A percentile compares a stretch with the other conserved stretches of the same genome.
Conservation (phyloP, 139 green algal species). For the Microglena sp. region DNA sequence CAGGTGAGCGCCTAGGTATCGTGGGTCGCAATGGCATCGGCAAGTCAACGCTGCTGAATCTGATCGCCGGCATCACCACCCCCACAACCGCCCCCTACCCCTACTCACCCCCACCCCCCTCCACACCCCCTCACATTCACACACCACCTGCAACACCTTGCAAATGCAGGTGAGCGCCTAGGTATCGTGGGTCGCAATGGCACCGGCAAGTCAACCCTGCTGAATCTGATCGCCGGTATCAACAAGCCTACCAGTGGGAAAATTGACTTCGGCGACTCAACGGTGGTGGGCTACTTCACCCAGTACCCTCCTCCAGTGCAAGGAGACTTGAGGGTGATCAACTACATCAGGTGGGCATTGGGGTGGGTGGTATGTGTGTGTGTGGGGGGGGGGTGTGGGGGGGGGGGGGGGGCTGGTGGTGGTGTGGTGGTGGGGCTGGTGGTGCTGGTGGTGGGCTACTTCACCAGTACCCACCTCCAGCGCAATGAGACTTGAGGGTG, state of each 20-base stretch:
- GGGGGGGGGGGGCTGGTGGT: too few species aligned
- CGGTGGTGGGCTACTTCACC: conserved; percentile 59
- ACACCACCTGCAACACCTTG: background rate
- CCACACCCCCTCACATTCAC: too few species aligned
- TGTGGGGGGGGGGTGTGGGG: too few species aligned
- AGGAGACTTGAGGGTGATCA: conserved; percentile 47
- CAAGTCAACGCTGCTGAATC: conserved; percentile 60
- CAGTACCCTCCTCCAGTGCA: conserved; percentile 54
- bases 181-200: conserved; percentile 64
- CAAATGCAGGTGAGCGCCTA: conserved; percentile 48
- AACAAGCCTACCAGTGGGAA: conserved; percentile 6
- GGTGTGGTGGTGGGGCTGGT: too few species aligned
- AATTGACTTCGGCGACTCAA: conserved; percentile 49
- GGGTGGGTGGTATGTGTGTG: too few species aligned
- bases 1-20: conserved; percentile 51
- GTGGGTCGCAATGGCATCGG: conserved; percentile 60
- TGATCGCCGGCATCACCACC: conserved; percentile 32
- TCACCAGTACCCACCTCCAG: background rate
- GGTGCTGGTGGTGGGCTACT: too few species aligned
- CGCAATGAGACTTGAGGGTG: background rate
- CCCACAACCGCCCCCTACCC: too few species aligned
- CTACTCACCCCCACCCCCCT: too few species aligned
- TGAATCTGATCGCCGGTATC: conserved; percentile 45
- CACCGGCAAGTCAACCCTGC: conserved; percentile 51
- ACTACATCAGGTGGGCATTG: conserved; percentile 42